Percentiles rank a stretch among this genome's conserved stretches.
phyloP scores from a whole-genome alignment of 2,329 filamentous ascomycete genomes.

The Talaromyces pinophilus region DNA sequence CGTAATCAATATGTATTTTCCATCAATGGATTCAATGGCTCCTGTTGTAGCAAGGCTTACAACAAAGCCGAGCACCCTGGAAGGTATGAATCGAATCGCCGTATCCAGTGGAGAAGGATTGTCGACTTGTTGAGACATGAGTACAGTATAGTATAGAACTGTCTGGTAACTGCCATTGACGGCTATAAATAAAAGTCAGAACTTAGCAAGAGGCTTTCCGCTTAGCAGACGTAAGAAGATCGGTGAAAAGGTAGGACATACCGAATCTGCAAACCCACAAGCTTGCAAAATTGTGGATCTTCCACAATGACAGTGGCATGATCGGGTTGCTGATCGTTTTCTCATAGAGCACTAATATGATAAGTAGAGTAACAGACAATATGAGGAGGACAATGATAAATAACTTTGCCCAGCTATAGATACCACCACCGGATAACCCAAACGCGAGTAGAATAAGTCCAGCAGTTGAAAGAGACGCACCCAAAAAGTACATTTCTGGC shows the following conservation, averaged over 20 bases:
- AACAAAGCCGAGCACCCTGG: not conserved
- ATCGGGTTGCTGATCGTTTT: slow-evolving; percentile 46
- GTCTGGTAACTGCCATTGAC: not conserved
- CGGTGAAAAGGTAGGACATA: slow-evolving; percentile 24
- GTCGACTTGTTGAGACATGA: not conserved
- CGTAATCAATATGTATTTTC: not conserved
- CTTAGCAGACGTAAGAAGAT: not conserved
- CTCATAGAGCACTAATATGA: not conserved
- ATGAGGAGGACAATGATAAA: not conserved
- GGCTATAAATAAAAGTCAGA: not conserved
- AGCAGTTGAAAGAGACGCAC: not conserved
- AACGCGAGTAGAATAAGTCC: not conserved
- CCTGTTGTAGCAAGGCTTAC: not conserved
- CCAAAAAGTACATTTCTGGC: not conserved
- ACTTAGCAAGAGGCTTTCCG: not conserved
- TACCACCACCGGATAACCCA: not conserved
- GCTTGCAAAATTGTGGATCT: slow-evolving; percentile 49
- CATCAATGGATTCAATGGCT: not conserved
- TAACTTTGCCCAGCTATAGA: not conserved
- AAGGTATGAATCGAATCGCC: not conserved
- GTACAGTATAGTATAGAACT: not conserved
- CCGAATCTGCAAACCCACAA: slow-evolving; percentile 50
- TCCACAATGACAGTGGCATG: slow-evolving; percentile 51
- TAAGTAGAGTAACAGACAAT: not conserved
- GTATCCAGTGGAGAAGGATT: not conserved